These are phyloP conservation scores for Scedosporium aurantiacum DNA, from an alignment of 2,329 filamentous ascomycete species.

Conservation along the genomic window DNA sequence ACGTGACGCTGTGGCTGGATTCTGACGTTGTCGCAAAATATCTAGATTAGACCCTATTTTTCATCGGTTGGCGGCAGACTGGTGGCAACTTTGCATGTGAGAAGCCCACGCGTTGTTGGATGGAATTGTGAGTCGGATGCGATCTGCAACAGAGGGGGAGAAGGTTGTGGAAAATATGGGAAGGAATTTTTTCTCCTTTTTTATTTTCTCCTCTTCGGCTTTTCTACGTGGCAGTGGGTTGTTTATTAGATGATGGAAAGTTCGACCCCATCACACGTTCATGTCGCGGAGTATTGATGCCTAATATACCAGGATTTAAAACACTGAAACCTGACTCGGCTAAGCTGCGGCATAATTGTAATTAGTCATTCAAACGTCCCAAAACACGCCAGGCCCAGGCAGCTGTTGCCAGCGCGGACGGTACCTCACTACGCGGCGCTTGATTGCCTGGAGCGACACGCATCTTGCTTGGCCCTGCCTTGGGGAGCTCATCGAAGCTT, in stretches of 20 bases:
- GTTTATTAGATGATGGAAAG: not conserved
- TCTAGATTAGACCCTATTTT: not conserved
- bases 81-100: not conserved
- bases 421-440: not conserved
- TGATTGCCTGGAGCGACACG: conserved; percentile 6
- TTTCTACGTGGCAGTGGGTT: not conserved
- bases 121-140: not conserved
- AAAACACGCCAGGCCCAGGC: not conserved
- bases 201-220: not conserved
- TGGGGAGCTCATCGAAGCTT: conserved; percentile 5
- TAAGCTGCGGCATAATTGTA: not conserved
- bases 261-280: not conserved
- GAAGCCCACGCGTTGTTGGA: not conserved
- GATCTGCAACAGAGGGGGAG: not conserved
- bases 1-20: not conserved
- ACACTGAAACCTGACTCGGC: too few species aligned
- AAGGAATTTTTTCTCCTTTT: not conserved
- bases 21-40: not conserved
- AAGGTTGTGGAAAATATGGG: not conserved
- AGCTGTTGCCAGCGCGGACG: not conserved
- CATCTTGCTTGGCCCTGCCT: conserved; percentile 1
- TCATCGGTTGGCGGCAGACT: not conserved
- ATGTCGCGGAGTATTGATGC: not conserved
- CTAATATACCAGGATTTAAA: not conserved
- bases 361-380: not conserved